Evolutionary conservation across 176 grass and related monocot species (phyloP).

Genomic region (Neostapfia colusana): DNA sequence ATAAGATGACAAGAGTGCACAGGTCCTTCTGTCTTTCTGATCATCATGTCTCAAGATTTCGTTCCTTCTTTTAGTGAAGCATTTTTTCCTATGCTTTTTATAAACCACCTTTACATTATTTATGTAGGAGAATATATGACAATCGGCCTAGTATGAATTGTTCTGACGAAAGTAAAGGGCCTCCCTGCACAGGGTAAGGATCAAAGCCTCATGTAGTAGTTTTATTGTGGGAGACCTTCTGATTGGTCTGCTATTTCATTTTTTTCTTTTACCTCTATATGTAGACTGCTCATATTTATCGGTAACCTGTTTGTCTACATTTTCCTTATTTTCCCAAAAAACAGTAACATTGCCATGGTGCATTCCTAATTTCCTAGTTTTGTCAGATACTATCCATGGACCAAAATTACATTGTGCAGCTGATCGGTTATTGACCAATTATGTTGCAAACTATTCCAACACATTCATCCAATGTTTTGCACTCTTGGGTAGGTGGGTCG

Average conservation of each 20-base stretch:
- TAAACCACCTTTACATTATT: constrained; percentile 19
- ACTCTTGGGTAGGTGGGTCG: constrained; percentile 71
- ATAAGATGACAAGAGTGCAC: constrained; percentile 85
- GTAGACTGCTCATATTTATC: constrained; percentile 6
- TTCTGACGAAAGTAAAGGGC: constrained; percentile 80
- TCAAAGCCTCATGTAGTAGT: constrained; percentile 25
- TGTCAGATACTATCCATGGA: neutral
- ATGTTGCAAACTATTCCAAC: neutral
- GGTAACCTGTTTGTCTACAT: neutral
- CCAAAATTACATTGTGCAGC: neutral
- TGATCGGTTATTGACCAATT: constrained; percentile 10
- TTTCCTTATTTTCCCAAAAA: neutral
- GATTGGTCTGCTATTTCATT: neutral
- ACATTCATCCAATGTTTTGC: neutral
- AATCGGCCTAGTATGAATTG: constrained; percentile 75
- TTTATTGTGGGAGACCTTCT: neutral
- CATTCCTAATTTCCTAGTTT: constrained; percentile 24
- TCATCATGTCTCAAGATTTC: neutral
- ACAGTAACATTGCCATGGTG: neutral
- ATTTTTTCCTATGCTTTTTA: neutral
- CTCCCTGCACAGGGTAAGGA: constrained; percentile 93
- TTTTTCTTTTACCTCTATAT: neutral
- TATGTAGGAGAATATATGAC: constrained; percentile 77
- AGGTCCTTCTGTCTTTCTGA: constrained; percentile 47
- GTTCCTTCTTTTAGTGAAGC: neutral